Percentiles rank a stretch among this genome's conserved stretches.
phyloP scores from a whole-genome alignment of 257 asterid species.

The Solanum appendiculatum region DNA sequence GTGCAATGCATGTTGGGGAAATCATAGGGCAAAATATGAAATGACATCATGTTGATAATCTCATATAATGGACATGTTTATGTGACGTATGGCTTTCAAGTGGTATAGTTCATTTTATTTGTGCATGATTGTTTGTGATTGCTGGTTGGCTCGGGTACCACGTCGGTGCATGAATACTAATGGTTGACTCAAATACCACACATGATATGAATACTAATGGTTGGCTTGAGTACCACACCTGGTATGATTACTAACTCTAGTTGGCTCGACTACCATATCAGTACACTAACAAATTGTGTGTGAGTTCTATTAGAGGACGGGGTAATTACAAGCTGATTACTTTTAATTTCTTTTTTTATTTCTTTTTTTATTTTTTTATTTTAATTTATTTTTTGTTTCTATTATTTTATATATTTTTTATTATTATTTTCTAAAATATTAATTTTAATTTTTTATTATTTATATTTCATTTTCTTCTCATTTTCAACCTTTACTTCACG shows the following conservation, averaged over 20 bases:
- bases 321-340: no score
- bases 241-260: no score
- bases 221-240: neutral
- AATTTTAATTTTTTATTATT: no score
- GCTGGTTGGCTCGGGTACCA: neutral
- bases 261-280: neutral
- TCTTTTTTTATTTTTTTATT: no score
- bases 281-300: neutral
- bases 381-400: no score
- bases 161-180: neutral
- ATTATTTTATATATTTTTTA: no score
- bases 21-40: neutral
- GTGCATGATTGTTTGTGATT: no score
- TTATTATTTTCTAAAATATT: no score
- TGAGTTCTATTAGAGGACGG: neutral
- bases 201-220: neutral
- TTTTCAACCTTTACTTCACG: no score
- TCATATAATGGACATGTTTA: neutral
- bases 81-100: neutral
- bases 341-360: no score
- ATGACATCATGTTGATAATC: neutral
- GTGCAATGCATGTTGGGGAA: neutral
- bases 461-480: no score
- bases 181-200: neutral
- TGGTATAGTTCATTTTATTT: neutral